Evolutionary conservation across 306 rosid species (phyloP).

Genomic region (Prinsepia uniflora): DNA sequence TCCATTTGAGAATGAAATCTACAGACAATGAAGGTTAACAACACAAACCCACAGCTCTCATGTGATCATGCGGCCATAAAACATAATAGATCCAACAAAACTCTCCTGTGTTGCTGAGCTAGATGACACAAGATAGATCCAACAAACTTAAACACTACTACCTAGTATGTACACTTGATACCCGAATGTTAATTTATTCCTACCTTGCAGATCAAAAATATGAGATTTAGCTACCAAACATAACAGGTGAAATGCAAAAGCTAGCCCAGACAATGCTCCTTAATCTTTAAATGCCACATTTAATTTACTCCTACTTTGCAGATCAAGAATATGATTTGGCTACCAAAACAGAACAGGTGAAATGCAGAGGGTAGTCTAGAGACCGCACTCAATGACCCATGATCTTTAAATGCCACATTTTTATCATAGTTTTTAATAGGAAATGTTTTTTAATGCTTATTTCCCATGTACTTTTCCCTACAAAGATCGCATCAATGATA

Average conservation of each 20-base stretch:
- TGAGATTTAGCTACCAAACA: background rate
- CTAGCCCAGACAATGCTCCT: no score
- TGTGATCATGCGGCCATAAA: background rate
- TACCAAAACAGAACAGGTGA: background rate
- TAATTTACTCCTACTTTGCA: background rate
- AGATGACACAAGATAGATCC: background rate
- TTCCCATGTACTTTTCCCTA: background rate
- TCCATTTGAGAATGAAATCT: background rate
- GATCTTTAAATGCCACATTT: background rate
- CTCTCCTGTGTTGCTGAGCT: background rate
- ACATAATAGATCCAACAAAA: no score
- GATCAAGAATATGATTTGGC: constrained; percentile 2
- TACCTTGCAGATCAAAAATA: background rate
- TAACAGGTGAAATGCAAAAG: background rate
- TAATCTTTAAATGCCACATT: background rate
- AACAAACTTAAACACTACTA: background rate
- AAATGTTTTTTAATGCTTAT: background rate
- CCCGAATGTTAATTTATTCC: background rate
- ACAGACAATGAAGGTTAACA: background rate
- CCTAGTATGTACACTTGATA: background rate
- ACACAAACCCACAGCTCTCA: background rate
- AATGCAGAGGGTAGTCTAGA: background rate
- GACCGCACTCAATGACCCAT: background rate
- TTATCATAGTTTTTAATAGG: background rate
- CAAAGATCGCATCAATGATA: constrained; percentile 4